These are phyloP conservation scores for Ustilago loliicola DNA, from an alignment of 1,284 basidiomycete genomes.

Conservation along the genomic window DNA sequence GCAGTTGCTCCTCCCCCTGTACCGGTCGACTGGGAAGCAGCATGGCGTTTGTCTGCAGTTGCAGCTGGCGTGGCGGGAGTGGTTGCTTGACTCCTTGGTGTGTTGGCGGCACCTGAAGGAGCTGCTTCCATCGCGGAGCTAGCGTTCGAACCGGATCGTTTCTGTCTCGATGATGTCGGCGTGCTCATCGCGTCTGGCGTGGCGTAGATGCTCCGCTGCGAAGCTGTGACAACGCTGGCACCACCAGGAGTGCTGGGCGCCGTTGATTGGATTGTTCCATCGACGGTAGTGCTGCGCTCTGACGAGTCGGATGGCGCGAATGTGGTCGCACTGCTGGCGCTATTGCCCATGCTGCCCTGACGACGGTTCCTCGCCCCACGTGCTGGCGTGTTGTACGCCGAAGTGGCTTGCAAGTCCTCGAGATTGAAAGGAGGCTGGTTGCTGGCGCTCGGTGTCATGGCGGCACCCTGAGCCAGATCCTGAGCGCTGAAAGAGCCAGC, in stretches of 20 bases:
- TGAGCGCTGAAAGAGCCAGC: slow-evolving; percentile 66
- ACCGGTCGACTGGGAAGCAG: slow-evolving; percentile 15
- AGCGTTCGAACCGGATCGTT: slow-evolving; percentile 41
- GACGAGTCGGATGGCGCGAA: slow-evolving; percentile 38
- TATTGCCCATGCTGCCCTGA: slow-evolving; percentile 33
- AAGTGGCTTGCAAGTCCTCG: slow-evolving; percentile 41
- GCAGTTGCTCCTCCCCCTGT: slow-evolving; percentile 20
- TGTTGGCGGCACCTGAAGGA: slow-evolving; percentile 3
- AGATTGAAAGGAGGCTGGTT: slow-evolving; percentile 48
- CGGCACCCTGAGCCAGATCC: slow-evolving; percentile 60
- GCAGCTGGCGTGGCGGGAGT: slow-evolving; percentile 32
- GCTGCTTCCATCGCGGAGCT: slow-evolving; percentile 29
- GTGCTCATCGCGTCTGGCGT: slow-evolving; percentile 34
- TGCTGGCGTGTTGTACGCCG: slow-evolving; percentile 43
- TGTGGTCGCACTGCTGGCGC: slow-evolving; percentile 34
- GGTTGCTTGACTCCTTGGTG: slow-evolving; percentile 30
- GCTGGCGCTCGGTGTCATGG: slow-evolving; percentile 46
- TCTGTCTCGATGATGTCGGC: slow-evolving; percentile 41
- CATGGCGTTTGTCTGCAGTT: slow-evolving; percentile 21
- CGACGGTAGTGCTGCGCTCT: slow-evolving; percentile 22
- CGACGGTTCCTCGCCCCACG: slow-evolving; percentile 20
- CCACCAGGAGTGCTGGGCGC: slow-evolving; percentile 39
- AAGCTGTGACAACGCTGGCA: not conserved
- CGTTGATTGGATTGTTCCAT: slow-evolving; percentile 18
- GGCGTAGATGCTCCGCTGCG: slow-evolving; percentile 16